Evolutionary conservation across 805 yeast genomes (phyloP).

Genomic region (Yarrowia keelungensis): DNA sequence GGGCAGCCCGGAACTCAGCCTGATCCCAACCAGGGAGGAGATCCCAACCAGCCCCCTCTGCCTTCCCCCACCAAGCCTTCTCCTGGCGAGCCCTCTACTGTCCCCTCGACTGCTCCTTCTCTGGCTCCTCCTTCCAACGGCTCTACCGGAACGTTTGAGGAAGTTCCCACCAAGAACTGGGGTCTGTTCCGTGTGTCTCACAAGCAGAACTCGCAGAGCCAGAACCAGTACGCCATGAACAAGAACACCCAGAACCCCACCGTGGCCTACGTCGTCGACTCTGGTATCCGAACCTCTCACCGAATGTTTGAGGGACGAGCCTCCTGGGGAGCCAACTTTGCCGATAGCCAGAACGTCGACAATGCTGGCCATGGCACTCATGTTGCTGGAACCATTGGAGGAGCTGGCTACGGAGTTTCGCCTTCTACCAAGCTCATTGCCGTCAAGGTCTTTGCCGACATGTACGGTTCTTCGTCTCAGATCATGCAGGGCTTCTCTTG

Average conservation of each 20-base stretch:
- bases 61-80: background rate
- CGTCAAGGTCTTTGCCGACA: slow-evolving; percentile 62
- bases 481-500: slow-evolving; percentile 10
- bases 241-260: slow-evolving; percentile 45
- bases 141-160: background rate
- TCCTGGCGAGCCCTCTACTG: background rate
- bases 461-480: slow-evolving; percentile 38
- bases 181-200: slow-evolving; percentile 84
- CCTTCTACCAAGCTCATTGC: slow-evolving; percentile 64
- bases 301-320: slow-evolving; percentile 86
- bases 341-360: slow-evolving; percentile 74
- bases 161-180: slow-evolving; percentile 82
- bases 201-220: background rate
- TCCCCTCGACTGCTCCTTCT: background rate
- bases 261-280: slow-evolving; percentile 85
- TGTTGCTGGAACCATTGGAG: slow-evolving; percentile 83
- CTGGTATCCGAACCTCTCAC: slow-evolving; percentile 81
- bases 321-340: slow-evolving; percentile 83
- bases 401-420: slow-evolving; percentile 58
- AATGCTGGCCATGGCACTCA: slow-evolving; percentile 97
- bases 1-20: no score
- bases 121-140: background rate
- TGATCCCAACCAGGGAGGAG: background rate
- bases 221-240: slow-evolving; percentile 1
- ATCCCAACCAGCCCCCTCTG: background rate